phyloP scores from a whole-genome alignment of 805 yeast genomes.

The Vanderwaltozyma verrucispora region DNA sequence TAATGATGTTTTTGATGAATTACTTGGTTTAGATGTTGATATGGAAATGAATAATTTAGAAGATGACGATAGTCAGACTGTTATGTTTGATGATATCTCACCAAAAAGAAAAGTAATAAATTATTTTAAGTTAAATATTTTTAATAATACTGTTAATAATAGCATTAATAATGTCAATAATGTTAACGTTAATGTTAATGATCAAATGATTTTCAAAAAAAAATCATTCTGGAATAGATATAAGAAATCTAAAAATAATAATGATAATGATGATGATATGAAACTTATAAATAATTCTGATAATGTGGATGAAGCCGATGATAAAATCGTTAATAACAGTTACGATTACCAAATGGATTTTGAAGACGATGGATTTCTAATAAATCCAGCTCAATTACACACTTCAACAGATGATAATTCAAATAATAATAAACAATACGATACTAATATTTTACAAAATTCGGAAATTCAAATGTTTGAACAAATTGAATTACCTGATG shows the following conservation, averaged over 20 bases:
- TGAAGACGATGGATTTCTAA: conserved; percentile 2
- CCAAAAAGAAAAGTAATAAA: conserved; percentile 13
- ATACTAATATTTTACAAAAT: no score
- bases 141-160: conserved; percentile 7
- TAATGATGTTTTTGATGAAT: background rate
- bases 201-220: conserved; percentile 14
- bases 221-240: conserved; percentile 22
- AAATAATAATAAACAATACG: background rate
- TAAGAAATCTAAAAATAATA: conserved; percentile 8
- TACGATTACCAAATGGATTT: no score
- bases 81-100: background rate
- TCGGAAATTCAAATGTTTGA: background rate
- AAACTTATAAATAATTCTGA: background rate
- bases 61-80: background rate
- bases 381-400: background rate
- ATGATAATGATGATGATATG: conserved; percentile 1
- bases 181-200: conserved; percentile 3
- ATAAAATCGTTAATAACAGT: no score
- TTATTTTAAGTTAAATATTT: conserved; percentile 22
- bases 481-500: background rate
- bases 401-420: no score
- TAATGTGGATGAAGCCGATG: no score
- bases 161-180: conserved; percentile 4
- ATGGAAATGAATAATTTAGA: background rate
- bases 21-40: background rate